Evolutionary conservation across 1,139 yeast species (phyloP).

Genomic region (Tardiomyces blankii): DNA sequence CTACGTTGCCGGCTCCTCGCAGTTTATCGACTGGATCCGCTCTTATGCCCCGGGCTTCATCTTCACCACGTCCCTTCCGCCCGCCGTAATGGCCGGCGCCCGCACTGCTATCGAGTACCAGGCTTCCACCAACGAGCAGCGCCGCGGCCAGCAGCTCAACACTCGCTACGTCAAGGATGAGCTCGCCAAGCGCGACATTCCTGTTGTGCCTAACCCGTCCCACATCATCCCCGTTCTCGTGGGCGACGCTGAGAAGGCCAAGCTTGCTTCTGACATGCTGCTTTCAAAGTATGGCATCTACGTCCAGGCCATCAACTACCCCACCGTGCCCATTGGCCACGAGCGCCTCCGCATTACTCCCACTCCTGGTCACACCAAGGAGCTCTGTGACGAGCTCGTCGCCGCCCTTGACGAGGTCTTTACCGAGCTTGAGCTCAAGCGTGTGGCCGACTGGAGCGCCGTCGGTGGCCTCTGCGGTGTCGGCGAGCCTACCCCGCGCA

Average conservation of each 20-base stretch:
- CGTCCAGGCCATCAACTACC: constrained; percentile 97
- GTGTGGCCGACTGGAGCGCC: constrained; percentile 66
- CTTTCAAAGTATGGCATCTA: constrained; percentile 77
- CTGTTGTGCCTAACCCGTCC: constrained; percentile 95
- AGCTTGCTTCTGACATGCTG: constrained; percentile 79
- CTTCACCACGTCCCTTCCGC: constrained; percentile 93
- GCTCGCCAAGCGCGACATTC: constrained; percentile 65
- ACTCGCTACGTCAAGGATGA: constrained; percentile 75
- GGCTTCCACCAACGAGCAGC: constrained; percentile 62
- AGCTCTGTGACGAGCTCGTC: constrained; percentile 64
- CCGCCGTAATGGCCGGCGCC: constrained; percentile 96
- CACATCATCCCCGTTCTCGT: constrained; percentile 93
- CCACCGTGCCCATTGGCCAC: constrained; percentile 92
- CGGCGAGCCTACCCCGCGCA: constrained; percentile 37
- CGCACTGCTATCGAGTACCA: constrained; percentile 78
- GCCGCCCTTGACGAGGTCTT: constrained; percentile 75
- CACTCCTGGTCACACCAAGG: constrained; percentile 87
- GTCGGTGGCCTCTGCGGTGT: constrained; percentile 87
- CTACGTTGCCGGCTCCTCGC: constrained; percentile 80
- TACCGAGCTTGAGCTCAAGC: constrained; percentile 58
- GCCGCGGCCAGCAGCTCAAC: constrained; percentile 76
- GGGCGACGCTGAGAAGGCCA: constrained; percentile 91
- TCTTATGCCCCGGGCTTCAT: constrained; percentile 96
- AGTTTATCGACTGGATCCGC: constrained; percentile 87
- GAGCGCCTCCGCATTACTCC: constrained; percentile 96